phyloP scores from a whole-genome alignment of 163 green algal genomes.

The Scenedesmus sp. region DNA sequence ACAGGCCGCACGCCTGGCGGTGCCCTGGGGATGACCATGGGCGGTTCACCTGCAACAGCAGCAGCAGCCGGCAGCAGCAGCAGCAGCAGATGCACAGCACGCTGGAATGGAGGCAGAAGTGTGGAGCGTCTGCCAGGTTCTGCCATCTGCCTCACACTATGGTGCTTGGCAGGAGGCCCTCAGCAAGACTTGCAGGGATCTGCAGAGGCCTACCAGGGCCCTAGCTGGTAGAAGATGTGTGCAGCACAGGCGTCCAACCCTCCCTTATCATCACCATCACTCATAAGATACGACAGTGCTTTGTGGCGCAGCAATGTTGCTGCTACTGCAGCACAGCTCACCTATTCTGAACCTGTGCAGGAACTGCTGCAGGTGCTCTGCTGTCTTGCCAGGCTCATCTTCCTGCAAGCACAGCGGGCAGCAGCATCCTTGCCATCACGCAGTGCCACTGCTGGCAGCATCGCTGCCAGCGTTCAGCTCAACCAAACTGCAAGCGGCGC shows the following conservation, averaged over 20 bases:
- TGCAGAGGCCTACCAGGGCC: too few relatives aligned
- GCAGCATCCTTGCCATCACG: not conserved
- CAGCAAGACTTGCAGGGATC: not conserved
- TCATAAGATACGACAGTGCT: not conserved
- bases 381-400: conserved; percentile 80
- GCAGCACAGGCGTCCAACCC: not conserved
- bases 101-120: too few relatives aligned
- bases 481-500: too few relatives aligned
- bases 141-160: not conserved
- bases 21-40: conserved; percentile 66
- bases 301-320: not conserved
- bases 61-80: not conserved
- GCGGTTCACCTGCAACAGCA: conserved; percentile 61
- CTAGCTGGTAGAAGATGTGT: not conserved
- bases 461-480: too few relatives aligned
- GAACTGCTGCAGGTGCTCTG: conserved; percentile 78
- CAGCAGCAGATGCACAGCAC: too few relatives aligned
- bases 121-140: not conserved
- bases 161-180: not conserved
- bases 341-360: conserved; percentile 82
- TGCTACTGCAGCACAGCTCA: conserved; percentile 9
- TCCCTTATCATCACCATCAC: not conserved
- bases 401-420: conserved; percentile 70
- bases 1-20: conserved; percentile 59
- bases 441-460: too few relatives aligned